These are phyloP conservation scores for Mycena vulgaris DNA, from an alignment of 768 basidiomycete species.

Conservation along the genomic window DNA sequence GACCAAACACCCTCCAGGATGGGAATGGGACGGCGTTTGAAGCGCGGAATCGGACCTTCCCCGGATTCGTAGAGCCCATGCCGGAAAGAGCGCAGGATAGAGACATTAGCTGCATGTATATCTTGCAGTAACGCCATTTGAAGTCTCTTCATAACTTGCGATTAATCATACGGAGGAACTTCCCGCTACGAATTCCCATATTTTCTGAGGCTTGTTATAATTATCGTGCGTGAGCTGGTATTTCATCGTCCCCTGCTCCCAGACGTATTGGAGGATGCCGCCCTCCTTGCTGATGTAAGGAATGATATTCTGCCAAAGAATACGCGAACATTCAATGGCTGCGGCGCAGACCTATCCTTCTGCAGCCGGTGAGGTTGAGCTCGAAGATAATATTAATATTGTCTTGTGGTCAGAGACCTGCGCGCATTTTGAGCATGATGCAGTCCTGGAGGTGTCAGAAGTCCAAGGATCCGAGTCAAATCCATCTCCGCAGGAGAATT, in stretches of 20 bases:
- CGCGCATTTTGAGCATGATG: too few species aligned
- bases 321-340: constrained; percentile 20
- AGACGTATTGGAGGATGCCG: constrained; percentile 33
- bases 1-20: too few species aligned
- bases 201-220: constrained; percentile 32
- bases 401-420: too few species aligned
- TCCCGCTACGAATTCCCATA: constrained; percentile 37
- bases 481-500: too few species aligned
- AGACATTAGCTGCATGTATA: constrained; percentile 53
- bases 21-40: constrained; percentile 40
- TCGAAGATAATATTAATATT: constrained; percentile 17
- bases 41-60: constrained; percentile 64
- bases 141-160: background rate
- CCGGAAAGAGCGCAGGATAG: constrained; percentile 79
- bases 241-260: constrained; percentile 28
- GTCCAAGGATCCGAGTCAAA: too few species aligned
- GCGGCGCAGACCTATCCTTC: constrained; percentile 29
- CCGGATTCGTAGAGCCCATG: constrained; percentile 78
- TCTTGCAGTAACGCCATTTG: too few species aligned
- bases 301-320: constrained; percentile 25
- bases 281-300: constrained; percentile 21
- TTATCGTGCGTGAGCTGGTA: constrained; percentile 35
- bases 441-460: too few species aligned
- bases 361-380: too few species aligned
- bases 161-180: constrained; percentile 24